A percentile compares a stretch with the other conserved stretches of the same genome.
Evolutionary conservation across 805 yeast species (phyloP).

Genomic region (Gaillardinia entomophila): DNA sequence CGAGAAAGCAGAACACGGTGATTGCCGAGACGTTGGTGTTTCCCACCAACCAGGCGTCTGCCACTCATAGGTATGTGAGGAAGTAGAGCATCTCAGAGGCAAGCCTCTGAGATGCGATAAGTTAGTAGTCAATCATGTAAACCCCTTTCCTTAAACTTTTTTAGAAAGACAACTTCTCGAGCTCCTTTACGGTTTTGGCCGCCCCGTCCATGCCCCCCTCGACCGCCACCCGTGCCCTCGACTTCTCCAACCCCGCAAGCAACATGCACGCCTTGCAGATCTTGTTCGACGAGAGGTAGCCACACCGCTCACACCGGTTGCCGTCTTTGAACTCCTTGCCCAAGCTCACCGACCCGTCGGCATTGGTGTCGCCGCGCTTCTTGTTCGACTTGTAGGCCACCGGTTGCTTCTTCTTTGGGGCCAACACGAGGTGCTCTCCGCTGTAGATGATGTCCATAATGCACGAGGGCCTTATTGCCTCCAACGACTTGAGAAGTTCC

Average conservation of each 20-base stretch:
- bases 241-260: slow-evolving; percentile 75
- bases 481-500: slow-evolving; percentile 82
- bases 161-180: slow-evolving; percentile 62
- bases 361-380: slow-evolving; percentile 47
- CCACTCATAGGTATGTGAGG: slow-evolving; percentile 16
- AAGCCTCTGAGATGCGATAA: too few species aligned
- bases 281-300: slow-evolving; percentile 81
- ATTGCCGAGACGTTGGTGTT: slow-evolving; percentile 34
- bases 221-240: slow-evolving; percentile 59
- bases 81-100: not conserved
- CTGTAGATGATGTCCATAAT: slow-evolving; percentile 91
- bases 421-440: slow-evolving; percentile 78
- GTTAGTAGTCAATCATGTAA: too few species aligned
- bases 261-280: slow-evolving; percentile 92
- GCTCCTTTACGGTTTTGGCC: slow-evolving; percentile 52
- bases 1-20: slow-evolving; percentile 30
- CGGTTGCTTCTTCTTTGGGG: slow-evolving; percentile 45
- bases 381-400: slow-evolving; percentile 30
- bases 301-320: slow-evolving; percentile 80
- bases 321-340: slow-evolving; percentile 48
- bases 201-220: slow-evolving; percentile 58
- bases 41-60: slow-evolving; percentile 33
- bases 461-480: slow-evolving; percentile 85
- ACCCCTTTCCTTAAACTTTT: too few species aligned
- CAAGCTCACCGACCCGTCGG: slow-evolving; percentile 59